A percentile compares a stretch with the other conserved stretches of the same genome.
Conservation (phyloP, 2,329 filamentous ascomycete genomes). For the Clonostachys solani region DNA sequence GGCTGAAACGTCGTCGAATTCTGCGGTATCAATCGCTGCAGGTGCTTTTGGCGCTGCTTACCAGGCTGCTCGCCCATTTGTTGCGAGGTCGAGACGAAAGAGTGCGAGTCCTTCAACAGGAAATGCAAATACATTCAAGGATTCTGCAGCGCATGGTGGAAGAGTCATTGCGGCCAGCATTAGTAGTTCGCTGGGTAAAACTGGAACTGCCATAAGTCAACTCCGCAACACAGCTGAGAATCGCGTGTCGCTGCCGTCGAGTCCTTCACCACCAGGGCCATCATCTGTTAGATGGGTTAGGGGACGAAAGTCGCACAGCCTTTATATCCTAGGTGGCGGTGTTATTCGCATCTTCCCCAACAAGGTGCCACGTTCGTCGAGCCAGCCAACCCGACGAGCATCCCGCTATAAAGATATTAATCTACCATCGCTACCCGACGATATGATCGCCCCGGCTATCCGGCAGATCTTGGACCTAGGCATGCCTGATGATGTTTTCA, state of each 20-base stretch:
- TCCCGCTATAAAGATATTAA: constrained; percentile 61
- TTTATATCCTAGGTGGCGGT: constrained; percentile 64
- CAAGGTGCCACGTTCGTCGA: constrained; percentile 49
- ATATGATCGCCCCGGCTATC: constrained; percentile 50
- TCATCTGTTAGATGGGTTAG: constrained; percentile 64
- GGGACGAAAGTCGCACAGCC: constrained; percentile 54
- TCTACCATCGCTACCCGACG: constrained; percentile 58
- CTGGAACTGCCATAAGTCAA: constrained; percentile 64
- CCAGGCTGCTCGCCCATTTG: constrained; percentile 60
- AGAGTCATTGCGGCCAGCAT: constrained; percentile 71
- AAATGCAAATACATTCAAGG: constrained; percentile 42
- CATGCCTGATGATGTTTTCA: constrained; percentile 51
- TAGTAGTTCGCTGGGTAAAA: constrained; percentile 69
- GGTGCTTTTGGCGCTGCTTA: constrained; percentile 68
- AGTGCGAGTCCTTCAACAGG: constrained; percentile 29
- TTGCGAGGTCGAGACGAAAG: constrained; percentile 49
- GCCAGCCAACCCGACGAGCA: constrained; percentile 28
- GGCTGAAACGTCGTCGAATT: constrained; percentile 42
- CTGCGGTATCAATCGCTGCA: constrained; percentile 65
- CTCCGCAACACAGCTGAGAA: constrained; percentile 74
- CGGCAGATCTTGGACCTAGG: constrained; percentile 44
- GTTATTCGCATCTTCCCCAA: constrained; percentile 62
- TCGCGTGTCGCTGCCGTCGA: constrained; percentile 62
- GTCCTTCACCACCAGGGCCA: constrained; percentile 46
- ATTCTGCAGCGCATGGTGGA: constrained; percentile 64